These are phyloP conservation scores for Candolleomyces eurysporus DNA, from an alignment of 768 basidiomycete species.

Conservation along the genomic window DNA sequence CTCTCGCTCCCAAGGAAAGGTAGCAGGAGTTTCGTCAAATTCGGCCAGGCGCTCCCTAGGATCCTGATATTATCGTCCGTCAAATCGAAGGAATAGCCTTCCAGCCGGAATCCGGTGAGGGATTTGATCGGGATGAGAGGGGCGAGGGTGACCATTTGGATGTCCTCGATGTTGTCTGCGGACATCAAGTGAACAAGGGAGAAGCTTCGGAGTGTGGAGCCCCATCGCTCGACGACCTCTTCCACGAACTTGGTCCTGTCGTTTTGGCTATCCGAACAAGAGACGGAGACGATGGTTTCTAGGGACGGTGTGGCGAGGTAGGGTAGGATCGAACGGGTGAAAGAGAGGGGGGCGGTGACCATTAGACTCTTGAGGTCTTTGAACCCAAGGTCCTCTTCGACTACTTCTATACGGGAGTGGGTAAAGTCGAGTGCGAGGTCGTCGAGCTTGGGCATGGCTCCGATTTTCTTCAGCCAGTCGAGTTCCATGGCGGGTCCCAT, in stretches of 20 bases:
- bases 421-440: slow-evolving; percentile 27
- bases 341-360: slow-evolving; percentile 22
- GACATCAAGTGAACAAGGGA: slow-evolving; percentile 18
- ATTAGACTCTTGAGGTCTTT: slow-evolving; percentile 23
- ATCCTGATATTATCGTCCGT: slow-evolving; percentile 21
- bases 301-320: slow-evolving; percentile 19
- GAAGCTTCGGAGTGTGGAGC: slow-evolving; percentile 19
- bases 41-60: slow-evolving; percentile 26
- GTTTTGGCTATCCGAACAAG: slow-evolving; percentile 1
- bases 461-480: slow-evolving; percentile 21
- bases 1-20: slow-evolving; percentile 18
- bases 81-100: slow-evolving; percentile 25
- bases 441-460: slow-evolving; percentile 20
- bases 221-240: slow-evolving; percentile 21
- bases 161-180: slow-evolving; percentile 12
- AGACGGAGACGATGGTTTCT: slow-evolving; percentile 17
- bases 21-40: slow-evolving; percentile 21
- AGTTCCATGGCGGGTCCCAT: slow-evolving; percentile 24
- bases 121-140: slow-evolving; percentile 21
- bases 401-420: slow-evolving; percentile 10
- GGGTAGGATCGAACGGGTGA: slow-evolving; percentile 21
- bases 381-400: slow-evolving; percentile 24
- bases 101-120: slow-evolving; percentile 23
- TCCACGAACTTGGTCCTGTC: slow-evolving; percentile 21
- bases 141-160: slow-evolving; percentile 15